Evolutionary conservation across 345 rosid species (phyloP).

Genomic region (Acer negundo): DNA sequence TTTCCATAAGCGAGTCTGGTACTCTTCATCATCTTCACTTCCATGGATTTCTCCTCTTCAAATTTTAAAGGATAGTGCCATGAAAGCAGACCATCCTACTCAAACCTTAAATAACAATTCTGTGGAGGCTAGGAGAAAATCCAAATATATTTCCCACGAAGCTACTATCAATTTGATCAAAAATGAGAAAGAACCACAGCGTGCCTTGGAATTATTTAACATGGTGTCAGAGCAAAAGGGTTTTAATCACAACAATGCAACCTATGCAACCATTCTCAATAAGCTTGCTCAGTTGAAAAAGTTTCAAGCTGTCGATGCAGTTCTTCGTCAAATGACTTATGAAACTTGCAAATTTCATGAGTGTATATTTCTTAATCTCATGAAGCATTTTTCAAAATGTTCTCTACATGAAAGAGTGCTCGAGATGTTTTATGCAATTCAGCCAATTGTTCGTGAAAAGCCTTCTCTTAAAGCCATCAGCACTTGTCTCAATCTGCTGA

Average conservation of each 20-base stretch:
- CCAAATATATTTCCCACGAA: constrained; percentile 64
- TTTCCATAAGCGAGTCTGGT: constrained; percentile 17
- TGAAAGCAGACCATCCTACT: constrained; percentile 37
- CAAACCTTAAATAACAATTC: constrained; percentile 27
- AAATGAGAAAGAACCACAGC: constrained; percentile 69
- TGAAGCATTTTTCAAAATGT: constrained; percentile 67
- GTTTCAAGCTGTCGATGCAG: constrained; percentile 71
- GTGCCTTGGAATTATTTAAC: constrained; percentile 73
- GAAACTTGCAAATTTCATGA: constrained; percentile 89
- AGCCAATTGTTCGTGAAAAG: constrained; percentile 64
- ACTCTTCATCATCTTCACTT: constrained; percentile 37
- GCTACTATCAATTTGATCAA: constrained; percentile 66
- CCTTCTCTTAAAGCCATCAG: constrained; percentile 82
- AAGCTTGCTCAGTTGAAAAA: constrained; percentile 72
- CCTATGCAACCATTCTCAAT: constrained; percentile 66
- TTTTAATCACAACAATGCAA: constrained; percentile 79
- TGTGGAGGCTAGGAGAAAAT: constrained; percentile 32
- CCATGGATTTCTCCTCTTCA: constrained; percentile 74
- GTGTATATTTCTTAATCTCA: constrained; percentile 68
- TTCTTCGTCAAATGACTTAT: constrained; percentile 74
- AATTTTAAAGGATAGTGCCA: constrained; percentile 17
- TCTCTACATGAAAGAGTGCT: constrained; percentile 55
- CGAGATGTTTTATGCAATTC: constrained; percentile 72
- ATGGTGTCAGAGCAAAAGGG: constrained; percentile 66
- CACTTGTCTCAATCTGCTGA: constrained; percentile 81